Evolutionary conservation across 805 yeast species (phyloP), one percentile per base, ranked within the genome.

Genomic region (Starmerella vitae): DNA sequence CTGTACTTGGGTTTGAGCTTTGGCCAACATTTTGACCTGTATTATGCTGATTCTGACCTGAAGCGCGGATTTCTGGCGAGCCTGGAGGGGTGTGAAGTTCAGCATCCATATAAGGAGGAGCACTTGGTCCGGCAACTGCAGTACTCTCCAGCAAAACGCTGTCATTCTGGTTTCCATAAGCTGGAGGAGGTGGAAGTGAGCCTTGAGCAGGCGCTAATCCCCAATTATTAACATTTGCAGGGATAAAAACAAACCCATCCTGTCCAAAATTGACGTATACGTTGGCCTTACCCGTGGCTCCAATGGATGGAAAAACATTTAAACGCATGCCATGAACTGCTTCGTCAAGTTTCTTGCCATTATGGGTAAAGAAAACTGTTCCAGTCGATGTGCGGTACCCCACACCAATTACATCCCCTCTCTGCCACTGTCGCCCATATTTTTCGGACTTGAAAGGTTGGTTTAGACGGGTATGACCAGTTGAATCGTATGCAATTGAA

Each of bases 151-250:
- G 61, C 38, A 88, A 59, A 3, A 85, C 74, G 55, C 86, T 94
- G 34, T 76, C 76, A 33, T 72, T 74, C 52, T 76, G 85, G 41
- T 76, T 73, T 35, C 82, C 81, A 60, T 88, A 88, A 8, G 91
- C 78, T 1, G 98, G 98, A 3, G 97, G 94, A 4, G 97, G 93
- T 3, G 93, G 78, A 42, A 85, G 78, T 35, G 69, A 71, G 1
- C 97, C 98, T 48, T 78, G 81, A 29, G 78, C 67, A 3, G 91
- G 88, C n/a, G 93, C 94, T 52, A 79, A 78, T 5, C 94, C 94
- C 95, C 95, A 85, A 56, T 81, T 84, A 56, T 85, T 85, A 28
- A 86, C 94, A 55, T 85, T 84, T 2, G 83, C 95, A 55, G 86
- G 95, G 35, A 86, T 82, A 54, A 71, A 84, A 2, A 86, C 95